These are phyloP conservation scores for Juncus effusus DNA, from an alignment of 176 grass and related monocot genomes.

Conservation along the genomic window DNA sequence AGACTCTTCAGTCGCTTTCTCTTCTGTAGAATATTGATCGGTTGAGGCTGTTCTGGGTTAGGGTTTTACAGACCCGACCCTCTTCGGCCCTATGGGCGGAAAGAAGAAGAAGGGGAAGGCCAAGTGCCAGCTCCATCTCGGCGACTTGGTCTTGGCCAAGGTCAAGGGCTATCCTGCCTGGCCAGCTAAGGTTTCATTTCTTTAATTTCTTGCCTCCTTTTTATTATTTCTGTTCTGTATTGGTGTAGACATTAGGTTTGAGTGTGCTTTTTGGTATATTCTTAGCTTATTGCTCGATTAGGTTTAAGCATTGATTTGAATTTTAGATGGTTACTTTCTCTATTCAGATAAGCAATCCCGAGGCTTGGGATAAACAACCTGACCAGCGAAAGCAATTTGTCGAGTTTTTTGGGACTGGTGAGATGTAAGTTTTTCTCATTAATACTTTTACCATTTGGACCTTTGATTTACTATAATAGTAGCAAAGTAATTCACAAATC, in stretches of 20 bases:
- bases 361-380: constrained; percentile 48
- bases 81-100: constrained; percentile 53
- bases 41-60: constrained; percentile 41
- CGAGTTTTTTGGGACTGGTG: constrained; percentile 77
- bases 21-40: constrained; percentile 9
- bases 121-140: constrained; percentile 56
- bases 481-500: too few species aligned
- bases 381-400: constrained; percentile 74
- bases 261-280: background rate
- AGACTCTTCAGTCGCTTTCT: constrained; percentile 14
- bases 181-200: constrained; percentile 68
- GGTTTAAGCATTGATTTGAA: background rate
- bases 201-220: background rate
- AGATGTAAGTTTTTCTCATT: constrained; percentile 60
- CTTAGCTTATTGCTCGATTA: background rate
- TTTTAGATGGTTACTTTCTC: background rate
- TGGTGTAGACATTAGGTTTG: background rate
- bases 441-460: too few species aligned
- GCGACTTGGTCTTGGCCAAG: constrained; percentile 92
- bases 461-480: too few species aligned
- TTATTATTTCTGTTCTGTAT: constrained; percentile 23
- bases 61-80: constrained; percentile 45
- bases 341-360: constrained; percentile 79
- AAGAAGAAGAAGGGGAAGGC: constrained; percentile 52
- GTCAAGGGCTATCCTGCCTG: constrained; percentile 92